Percentiles rank a stretch among this genome's conserved stretches.
Conservation (phyloP, 1,284 basidiomycete genomes). For the Marasmius sp. region DNA sequence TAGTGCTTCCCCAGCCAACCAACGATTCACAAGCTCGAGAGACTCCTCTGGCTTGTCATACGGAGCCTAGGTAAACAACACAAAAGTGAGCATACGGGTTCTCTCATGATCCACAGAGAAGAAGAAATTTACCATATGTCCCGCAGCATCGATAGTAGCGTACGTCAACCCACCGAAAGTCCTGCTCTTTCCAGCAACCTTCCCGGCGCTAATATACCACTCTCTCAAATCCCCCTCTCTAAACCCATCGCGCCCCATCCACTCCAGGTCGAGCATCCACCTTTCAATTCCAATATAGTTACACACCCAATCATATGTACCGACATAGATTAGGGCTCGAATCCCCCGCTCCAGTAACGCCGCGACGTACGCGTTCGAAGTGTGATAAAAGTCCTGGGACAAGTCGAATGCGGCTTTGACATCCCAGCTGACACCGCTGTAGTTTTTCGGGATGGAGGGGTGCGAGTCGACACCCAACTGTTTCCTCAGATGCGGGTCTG, state of each 20-base stretch:
- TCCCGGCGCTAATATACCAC: slow-evolving; percentile 47
- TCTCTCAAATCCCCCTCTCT: slow-evolving; percentile 41
- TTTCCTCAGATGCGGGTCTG: slow-evolving; percentile 49
- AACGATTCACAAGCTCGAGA: slow-evolving; percentile 50
- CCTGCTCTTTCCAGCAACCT: slow-evolving; percentile 49
- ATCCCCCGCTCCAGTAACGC: slow-evolving; percentile 76
- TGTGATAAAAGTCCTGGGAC: slow-evolving; percentile 40
- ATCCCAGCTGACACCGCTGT: slow-evolving; percentile 42
- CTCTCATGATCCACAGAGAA: not conserved
- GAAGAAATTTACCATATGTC: not conserved
- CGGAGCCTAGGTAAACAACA: slow-evolving; percentile 42
- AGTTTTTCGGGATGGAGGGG: slow-evolving; percentile 43
- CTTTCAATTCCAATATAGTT: slow-evolving; percentile 45
- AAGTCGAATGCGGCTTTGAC: slow-evolving; percentile 42
- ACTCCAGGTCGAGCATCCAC: slow-evolving; percentile 62
- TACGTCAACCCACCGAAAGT: slow-evolving; percentile 53
- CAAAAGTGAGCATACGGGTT: not conserved
- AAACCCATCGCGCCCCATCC: slow-evolving; percentile 60
- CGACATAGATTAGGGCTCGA: slow-evolving; percentile 73
- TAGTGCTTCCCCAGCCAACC: slow-evolving; percentile 36
- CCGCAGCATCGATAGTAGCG: not conserved
- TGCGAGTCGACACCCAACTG: slow-evolving; percentile 56
- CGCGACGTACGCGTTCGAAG: slow-evolving; percentile 57
- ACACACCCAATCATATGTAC: slow-evolving; percentile 57
- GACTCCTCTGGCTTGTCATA: slow-evolving; percentile 62